These are phyloP conservation scores for Mortierella sp. DNA, from an alignment of 371 early-diverging fungal species.

Conservation along the genomic window DNA sequence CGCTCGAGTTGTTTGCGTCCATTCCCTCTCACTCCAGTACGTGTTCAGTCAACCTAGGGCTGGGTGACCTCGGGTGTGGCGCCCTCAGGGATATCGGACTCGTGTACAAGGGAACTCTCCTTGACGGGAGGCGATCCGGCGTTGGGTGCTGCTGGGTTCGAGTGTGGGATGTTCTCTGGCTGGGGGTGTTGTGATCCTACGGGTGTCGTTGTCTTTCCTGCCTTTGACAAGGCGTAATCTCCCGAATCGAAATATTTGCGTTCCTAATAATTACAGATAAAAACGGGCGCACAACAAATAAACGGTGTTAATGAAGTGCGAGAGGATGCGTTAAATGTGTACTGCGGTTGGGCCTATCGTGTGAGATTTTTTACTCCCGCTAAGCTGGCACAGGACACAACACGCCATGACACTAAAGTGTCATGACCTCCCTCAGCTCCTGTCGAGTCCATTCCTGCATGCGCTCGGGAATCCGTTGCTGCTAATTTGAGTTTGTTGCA, in stretches of 20 bases:
- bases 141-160: slow-evolving; percentile 73
- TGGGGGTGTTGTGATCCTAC: slow-evolving; percentile 94
- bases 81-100: slow-evolving; percentile 56
- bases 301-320: not conserved
- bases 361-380: not conserved
- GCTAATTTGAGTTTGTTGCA: not conserved
- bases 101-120: slow-evolving; percentile 74
- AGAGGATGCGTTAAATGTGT: not conserved
- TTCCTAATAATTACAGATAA: slow-evolving; percentile 64
- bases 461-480: not conserved
- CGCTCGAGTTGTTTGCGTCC: not conserved
- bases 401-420: not conserved
- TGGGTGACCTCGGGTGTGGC: slow-evolving; percentile 15
- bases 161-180: slow-evolving; percentile 95
- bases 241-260: slow-evolving; percentile 99
- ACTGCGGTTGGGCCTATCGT: no score
- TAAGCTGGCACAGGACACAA: not conserved
- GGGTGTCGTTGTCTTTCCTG: slow-evolving; percentile 85
- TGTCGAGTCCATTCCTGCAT: not conserved
- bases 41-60: slow-evolving; percentile 18
- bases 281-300: not conserved
- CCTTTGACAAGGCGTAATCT: slow-evolving; percentile 96
- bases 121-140: slow-evolving; percentile 74
- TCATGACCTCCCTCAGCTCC: not conserved
- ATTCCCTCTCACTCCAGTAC: not conserved